These are phyloP conservation scores for Barbatosphaeria neglecta DNA, from an alignment of 495 filamentous ascomycete genomes.

Conservation along the genomic window DNA sequence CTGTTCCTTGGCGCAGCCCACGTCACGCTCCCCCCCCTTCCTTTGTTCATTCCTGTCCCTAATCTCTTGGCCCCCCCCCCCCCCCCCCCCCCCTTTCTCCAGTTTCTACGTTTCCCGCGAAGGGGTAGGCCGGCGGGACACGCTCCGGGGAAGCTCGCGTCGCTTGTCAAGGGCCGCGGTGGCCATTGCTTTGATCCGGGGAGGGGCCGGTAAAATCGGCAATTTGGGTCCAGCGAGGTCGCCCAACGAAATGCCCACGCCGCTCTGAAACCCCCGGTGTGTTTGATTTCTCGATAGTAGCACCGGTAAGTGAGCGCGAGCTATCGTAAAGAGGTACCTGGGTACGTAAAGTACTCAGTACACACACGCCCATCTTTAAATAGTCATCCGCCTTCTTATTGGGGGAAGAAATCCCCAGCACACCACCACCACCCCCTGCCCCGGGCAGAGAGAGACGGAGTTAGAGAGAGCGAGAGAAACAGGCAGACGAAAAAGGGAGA, in stretches of 20 bases:
- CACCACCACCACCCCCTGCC: too few species aligned
- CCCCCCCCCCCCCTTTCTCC: not conserved
- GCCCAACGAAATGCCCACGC: not conserved
- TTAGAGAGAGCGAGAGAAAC: too few species aligned
- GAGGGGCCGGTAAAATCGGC: conserved; percentile 1
- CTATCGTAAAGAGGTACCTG: not conserved
- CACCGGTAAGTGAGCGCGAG: not conserved
- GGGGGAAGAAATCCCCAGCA: too few species aligned
- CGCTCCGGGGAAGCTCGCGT: not conserved
- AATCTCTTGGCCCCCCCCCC: not conserved
- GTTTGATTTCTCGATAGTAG: not conserved
- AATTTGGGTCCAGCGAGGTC: not conserved
- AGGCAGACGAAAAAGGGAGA: too few species aligned
- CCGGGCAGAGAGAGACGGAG: too few species aligned
- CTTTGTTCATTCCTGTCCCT: too few species aligned
- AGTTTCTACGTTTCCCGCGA: not conserved
- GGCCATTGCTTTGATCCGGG: not conserved
- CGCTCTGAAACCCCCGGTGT: not conserved
- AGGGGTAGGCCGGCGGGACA: not conserved
- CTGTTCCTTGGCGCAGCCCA: too few species aligned
- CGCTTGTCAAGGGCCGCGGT: not conserved
- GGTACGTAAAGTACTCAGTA: too few species aligned
- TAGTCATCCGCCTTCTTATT: too few species aligned
- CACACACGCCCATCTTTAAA: too few species aligned
- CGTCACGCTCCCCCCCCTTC: too few species aligned